A percentile compares a stretch with the other conserved stretches of the same genome.
Conservation (phyloP, 2,329 filamentous ascomycete species). For the Colletotrichum zoysiae region DNA sequence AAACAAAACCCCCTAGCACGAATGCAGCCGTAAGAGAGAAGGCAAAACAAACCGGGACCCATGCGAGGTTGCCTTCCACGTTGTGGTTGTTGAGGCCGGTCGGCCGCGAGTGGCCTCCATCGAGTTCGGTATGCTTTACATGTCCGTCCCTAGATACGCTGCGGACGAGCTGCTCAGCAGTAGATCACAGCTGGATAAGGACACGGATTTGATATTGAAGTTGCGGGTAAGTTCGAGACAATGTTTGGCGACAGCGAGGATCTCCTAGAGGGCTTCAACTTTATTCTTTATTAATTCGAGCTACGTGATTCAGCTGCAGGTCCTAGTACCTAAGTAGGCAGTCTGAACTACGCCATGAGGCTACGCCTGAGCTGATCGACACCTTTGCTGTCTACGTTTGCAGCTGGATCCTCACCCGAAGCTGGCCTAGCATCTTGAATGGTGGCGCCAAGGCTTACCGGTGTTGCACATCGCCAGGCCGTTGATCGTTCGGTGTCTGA, state of each 20-base stretch:
- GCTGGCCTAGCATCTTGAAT: slow-evolving; percentile 7
- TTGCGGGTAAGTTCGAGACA: neutral
- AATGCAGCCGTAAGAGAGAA: neutral
- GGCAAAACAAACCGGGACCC: no score
- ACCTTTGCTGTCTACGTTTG: slow-evolving; percentile 21
- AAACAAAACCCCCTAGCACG: neutral
- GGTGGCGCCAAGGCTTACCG: slow-evolving; percentile 21
- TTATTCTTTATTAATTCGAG: neutral
- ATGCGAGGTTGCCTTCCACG: neutral
- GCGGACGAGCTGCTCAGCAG: neutral
- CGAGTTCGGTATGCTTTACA: neutral
- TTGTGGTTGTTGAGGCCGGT: neutral
- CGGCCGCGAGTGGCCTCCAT: neutral
- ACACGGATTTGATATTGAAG: no score
- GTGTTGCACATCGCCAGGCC: slow-evolving; percentile 32
- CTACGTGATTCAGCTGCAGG: neutral
- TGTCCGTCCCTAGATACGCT: neutral
- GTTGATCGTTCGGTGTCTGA: slow-evolving; percentile 9
- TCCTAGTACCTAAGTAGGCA: neutral
- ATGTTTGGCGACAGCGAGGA: neutral
- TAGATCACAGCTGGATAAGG: neutral
- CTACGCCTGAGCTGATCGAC: slow-evolving; percentile 7
- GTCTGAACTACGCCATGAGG: neutral
- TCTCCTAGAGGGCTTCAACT: neutral
- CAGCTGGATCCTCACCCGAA: slow-evolving; percentile 3